Percentiles rank a stretch among this genome's conserved stretches.
phyloP scores from a whole-genome alignment of 495 filamentous ascomycete species.

The Darksidea phi region DNA sequence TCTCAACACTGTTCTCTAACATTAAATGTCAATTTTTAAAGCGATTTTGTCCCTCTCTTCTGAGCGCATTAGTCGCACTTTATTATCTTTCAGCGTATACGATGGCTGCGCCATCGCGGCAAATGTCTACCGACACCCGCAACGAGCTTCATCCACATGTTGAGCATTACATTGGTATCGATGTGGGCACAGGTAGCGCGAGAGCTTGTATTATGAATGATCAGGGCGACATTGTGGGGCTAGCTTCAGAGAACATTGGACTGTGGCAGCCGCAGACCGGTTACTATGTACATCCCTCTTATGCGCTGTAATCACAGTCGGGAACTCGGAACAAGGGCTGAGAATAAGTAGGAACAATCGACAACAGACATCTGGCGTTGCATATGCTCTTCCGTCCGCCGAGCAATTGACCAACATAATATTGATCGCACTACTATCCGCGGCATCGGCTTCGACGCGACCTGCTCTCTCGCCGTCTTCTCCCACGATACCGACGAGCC shows the following conservation, averaged over 20 bases:
- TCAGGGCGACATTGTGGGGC: slow-evolving; percentile 85
- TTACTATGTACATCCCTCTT: slow-evolving; percentile 64
- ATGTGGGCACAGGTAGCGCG: slow-evolving; percentile 94
- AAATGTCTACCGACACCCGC: slow-evolving; percentile 56
- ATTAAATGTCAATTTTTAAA: background rate
- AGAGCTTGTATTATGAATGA: slow-evolving; percentile 91
- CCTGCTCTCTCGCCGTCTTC: slow-evolving; percentile 92
- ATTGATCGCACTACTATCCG: slow-evolving; percentile 70
- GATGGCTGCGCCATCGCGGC: slow-evolving; percentile 45
- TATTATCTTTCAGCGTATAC: slow-evolving; percentile 3
- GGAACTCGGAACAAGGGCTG: slow-evolving; percentile 13
- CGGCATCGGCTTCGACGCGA: slow-evolving; percentile 95
- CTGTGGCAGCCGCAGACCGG: slow-evolving; percentile 90
- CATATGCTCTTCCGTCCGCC: slow-evolving; percentile 78
- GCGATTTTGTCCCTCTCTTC: background rate
- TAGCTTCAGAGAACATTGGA: slow-evolving; percentile 86
- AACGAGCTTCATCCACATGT: slow-evolving; percentile 56
- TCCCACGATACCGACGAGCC: slow-evolving; percentile 84
- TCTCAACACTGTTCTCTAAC: slow-evolving; percentile 18
- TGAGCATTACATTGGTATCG: slow-evolving; percentile 83
- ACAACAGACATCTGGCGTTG: slow-evolving; percentile 93
- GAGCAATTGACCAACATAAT: slow-evolving; percentile 72
- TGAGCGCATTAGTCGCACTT: background rate
- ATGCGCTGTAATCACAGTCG: slow-evolving; percentile 20
- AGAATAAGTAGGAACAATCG: slow-evolving; percentile 80